Evolutionary conservation across 441 rosid species (phyloP).

Genomic region (Corymbia calophylla): DNA sequence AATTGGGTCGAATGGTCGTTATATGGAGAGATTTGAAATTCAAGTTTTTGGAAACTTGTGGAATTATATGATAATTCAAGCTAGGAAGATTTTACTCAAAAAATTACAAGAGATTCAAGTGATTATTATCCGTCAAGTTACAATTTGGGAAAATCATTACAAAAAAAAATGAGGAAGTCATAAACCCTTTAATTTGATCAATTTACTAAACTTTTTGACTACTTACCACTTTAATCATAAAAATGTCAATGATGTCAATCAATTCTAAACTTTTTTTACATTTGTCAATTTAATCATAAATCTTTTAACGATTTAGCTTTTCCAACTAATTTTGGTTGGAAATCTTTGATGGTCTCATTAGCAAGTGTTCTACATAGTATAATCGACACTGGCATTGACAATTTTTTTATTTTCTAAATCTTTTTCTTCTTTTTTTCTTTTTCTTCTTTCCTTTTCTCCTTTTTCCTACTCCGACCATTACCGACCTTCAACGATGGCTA

Average conservation of each 20-base stretch:
- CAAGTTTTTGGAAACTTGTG: background rate
- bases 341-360: too few species aligned
- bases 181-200: background rate
- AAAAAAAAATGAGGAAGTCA: background rate
- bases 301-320: background rate
- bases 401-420: background rate
- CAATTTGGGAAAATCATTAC: background rate
- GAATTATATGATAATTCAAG: background rate
- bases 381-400: too few species aligned
- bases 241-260: fast-evolving
- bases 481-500: fast-evolving
- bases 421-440: too few species aligned
- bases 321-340: fast-evolving
- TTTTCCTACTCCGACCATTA: background rate
- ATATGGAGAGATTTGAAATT: background rate
- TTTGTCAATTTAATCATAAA: background rate
- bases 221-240: background rate
- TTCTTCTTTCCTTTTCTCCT: fast-evolving
- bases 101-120: slow-evolving; percentile 1
- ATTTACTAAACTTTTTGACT: background rate
- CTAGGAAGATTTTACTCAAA: background rate
- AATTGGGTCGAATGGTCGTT: background rate
- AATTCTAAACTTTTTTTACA: background rate
- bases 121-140: background rate
- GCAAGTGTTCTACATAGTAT: too few species aligned